Percentiles rank a stretch among this genome's conserved stretches.
phyloP scores from a whole-genome alignment of 1,139 yeast genomes.

The Geotrichum phurueaensis region DNA sequence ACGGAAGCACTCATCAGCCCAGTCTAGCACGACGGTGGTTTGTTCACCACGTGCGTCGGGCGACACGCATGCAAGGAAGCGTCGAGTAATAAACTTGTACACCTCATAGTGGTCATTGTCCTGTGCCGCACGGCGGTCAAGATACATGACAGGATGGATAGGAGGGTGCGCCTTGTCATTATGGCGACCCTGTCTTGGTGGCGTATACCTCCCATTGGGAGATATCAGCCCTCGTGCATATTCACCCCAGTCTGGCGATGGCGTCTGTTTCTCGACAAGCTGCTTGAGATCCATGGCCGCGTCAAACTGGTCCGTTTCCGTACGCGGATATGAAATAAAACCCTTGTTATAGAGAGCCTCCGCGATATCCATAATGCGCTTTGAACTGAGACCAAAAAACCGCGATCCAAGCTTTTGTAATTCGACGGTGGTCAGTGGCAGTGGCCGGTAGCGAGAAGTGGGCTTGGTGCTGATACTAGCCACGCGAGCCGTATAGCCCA shows the following conservation, averaged over 20 bases:
- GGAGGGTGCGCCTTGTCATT: conserved; percentile 99
- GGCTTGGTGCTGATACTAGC: conserved; percentile 52
- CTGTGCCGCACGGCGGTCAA: conserved; percentile 36
- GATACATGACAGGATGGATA: conserved; percentile 64
- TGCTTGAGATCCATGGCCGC: conserved; percentile 59
- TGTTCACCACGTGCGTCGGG: conserved; percentile 77
- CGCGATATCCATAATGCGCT: conserved; percentile 68
- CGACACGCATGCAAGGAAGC: conserved; percentile 89
- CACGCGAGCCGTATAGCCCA: conserved; percentile 42
- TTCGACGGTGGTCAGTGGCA: conserved; percentile 94
- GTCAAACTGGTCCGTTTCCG: conserved; percentile 91
- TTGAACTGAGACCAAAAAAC: conserved; percentile 72
- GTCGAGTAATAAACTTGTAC: conserved; percentile 79
- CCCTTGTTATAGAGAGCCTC: conserved; percentile 83
- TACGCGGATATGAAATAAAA: conserved; percentile 89
- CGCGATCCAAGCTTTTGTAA: conserved; percentile 81
- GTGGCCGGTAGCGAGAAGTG: conserved; percentile 71
- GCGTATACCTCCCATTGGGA: conserved; percentile 36
- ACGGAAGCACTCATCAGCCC: conserved; percentile 72
- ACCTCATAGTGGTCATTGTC: conserved; percentile 57
- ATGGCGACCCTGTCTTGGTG: conserved; percentile 73
- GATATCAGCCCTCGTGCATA: conserved; percentile 39
- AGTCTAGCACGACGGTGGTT: conserved; percentile 56
- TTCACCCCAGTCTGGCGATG: conserved; percentile 43
- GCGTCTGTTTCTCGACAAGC: conserved; percentile 55